phyloP scores from a whole-genome alignment of 805 yeast genomes.

The Ogataea methanolica region DNA sequence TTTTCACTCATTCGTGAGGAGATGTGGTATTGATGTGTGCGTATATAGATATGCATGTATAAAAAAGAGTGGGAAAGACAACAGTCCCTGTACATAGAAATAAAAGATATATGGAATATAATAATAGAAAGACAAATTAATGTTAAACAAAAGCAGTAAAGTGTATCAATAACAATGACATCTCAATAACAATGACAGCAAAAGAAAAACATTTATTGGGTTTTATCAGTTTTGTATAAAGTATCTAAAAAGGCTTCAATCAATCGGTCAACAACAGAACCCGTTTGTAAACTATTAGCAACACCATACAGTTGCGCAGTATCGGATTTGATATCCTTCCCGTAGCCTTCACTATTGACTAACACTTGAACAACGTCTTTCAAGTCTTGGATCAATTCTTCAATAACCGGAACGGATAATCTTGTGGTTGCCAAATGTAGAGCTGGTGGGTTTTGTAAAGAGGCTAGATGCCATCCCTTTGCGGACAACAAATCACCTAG shows the following conservation, averaged over 20 bases:
- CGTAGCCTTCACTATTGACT: constrained; percentile 9
- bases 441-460: constrained; percentile 88
- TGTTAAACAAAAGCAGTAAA: constrained; percentile 2
- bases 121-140: not conserved
- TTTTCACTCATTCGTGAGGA: too few species aligned
- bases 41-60: too few species aligned
- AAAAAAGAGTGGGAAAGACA: too few species aligned
- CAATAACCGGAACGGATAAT: constrained; percentile 58
- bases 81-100: too few species aligned
- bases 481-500: constrained; percentile 65
- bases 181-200: not conserved
- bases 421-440: constrained; percentile 85
- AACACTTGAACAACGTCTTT: constrained; percentile 40
- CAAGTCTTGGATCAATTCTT: constrained; percentile 53
- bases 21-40: too few species aligned
- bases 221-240: constrained; percentile 50
- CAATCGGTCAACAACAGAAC: constrained; percentile 76
- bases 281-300: constrained; percentile 84
- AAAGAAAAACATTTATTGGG: not conserved
- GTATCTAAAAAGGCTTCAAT: constrained; percentile 81
- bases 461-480: constrained; percentile 86
- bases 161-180: not conserved
- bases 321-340: constrained; percentile 35
- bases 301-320: constrained; percentile 94
- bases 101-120: too few species aligned